A percentile compares a stretch with the other conserved stretches of the same genome.
Evolutionary conservation across 305 asterid species (phyloP).

Genomic region (Solanum hybrid): DNA sequence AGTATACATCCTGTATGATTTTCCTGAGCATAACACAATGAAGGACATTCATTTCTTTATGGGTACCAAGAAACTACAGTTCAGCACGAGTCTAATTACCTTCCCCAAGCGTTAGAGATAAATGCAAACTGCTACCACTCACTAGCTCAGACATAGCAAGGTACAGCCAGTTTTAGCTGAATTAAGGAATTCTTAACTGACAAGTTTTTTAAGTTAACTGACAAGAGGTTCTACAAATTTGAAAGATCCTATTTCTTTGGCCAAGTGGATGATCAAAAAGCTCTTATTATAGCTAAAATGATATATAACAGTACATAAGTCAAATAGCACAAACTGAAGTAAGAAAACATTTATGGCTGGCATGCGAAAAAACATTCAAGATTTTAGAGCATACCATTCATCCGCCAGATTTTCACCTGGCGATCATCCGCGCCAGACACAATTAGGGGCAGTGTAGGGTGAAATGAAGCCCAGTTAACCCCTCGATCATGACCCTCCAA

Average conservation of each 20-base stretch:
- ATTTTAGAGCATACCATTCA: slow-evolving; percentile 65
- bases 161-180: background rate
- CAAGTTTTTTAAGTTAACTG: background rate
- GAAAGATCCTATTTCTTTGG: background rate
- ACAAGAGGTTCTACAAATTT: background rate
- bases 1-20: background rate
- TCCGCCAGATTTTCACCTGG: slow-evolving; percentile 99
- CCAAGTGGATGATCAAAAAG: background rate
- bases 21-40: background rate
- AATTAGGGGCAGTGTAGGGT: slow-evolving; percentile 89
- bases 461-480: slow-evolving; percentile 86
- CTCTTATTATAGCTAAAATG: background rate
- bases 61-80: background rate
- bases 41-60: background rate
- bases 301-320: background rate
- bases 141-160: background rate
- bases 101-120: background rate
- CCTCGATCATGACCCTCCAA: slow-evolving; percentile 88
- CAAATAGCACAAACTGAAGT: background rate
- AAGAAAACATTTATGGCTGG: background rate
- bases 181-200: background rate
- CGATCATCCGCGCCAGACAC: slow-evolving; percentile 99
- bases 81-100: background rate
- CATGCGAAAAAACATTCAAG: background rate
- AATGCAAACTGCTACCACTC: background rate